These are phyloP conservation scores for Amanita thiersii DNA, from an alignment of 768 basidiomycete species.

Conservation along the genomic window DNA sequence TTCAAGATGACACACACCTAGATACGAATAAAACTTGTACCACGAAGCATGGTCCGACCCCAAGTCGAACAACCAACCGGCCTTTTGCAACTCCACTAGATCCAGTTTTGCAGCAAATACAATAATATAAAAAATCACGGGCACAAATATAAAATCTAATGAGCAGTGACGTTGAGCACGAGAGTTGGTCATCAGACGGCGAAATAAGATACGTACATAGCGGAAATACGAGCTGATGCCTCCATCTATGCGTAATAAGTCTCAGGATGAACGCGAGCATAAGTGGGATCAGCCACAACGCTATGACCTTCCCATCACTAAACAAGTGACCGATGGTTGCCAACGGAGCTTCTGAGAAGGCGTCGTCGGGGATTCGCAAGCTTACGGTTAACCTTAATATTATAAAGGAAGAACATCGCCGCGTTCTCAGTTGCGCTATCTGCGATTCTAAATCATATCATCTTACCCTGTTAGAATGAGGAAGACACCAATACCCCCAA, in stretches of 20 bases:
- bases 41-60: slow-evolving; percentile 33
- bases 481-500: slow-evolving; percentile 95
- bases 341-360: slow-evolving; percentile 44
- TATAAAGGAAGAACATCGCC: no score
- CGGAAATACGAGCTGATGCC: slow-evolving; percentile 91
- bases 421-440: no score
- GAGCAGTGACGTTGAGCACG: neutral
- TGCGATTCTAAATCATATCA: no score
- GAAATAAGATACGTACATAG: slow-evolving; percentile 44
- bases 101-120: slow-evolving; percentile 56
- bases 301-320: slow-evolving; percentile 49
- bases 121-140: slow-evolving; percentile 76
- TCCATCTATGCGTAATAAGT: slow-evolving; percentile 68
- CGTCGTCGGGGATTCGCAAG: slow-evolving; percentile 73
- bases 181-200: neutral
- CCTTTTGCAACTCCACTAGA: slow-evolving; percentile 46
- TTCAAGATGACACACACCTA: slow-evolving; percentile 39
- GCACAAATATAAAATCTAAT: slow-evolving; percentile 77
- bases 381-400: slow-evolving; percentile 85
- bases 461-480: slow-evolving; percentile 80
- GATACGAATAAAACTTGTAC: slow-evolving; percentile 84
- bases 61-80: slow-evolving; percentile 87
- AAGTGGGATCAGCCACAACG: slow-evolving; percentile 77
- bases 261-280: slow-evolving; percentile 69
- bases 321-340: slow-evolving; percentile 64